Percentiles rank a stretch among this genome's conserved stretches.
Conservation (phyloP, 257 asterid species). For the Ballota nigra region DNA sequence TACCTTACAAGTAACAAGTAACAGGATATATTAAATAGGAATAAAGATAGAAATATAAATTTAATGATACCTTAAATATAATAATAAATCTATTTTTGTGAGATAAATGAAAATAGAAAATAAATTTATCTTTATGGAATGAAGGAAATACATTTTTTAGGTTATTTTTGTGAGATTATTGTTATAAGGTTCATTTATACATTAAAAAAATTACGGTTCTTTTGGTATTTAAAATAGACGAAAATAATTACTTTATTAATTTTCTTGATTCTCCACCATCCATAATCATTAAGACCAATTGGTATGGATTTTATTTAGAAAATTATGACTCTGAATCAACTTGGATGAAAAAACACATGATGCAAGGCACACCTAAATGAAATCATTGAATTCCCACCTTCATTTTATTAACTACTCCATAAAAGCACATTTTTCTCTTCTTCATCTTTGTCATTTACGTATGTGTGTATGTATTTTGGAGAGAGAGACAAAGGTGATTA, state of each 20-base stretch:
- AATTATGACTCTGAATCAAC: constrained; percentile 19
- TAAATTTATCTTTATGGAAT: too few relatives aligned
- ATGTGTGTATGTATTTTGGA: not conserved
- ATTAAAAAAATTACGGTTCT: too few relatives aligned
- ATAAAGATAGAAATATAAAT: too few relatives aligned
- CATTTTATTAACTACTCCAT: constrained; percentile 28
- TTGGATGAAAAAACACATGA: constrained; percentile 21
- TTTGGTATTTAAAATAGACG: too few relatives aligned
- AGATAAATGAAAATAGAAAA: too few relatives aligned
- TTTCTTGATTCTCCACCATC: constrained; percentile 21
- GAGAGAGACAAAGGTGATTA: not conserved
- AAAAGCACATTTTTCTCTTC: not conserved
- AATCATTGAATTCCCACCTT: constrained; percentile 38
- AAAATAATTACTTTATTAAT: not conserved
- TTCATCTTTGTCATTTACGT: constrained; percentile 26
- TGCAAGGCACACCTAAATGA: constrained; percentile 25
- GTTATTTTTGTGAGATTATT: too few relatives aligned
- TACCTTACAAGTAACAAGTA: too few relatives aligned
- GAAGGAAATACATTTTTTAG: too few relatives aligned
- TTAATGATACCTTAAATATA: too few relatives aligned
- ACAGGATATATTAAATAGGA: too few relatives aligned
- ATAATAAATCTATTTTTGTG: too few relatives aligned
- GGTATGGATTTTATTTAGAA: not conserved
- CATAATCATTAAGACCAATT: constrained; percentile 24
- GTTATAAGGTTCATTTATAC: too few relatives aligned